Conservation (phyloP, 176 grass and related monocot species). For the Eremochloa ophiuroides region DNA sequence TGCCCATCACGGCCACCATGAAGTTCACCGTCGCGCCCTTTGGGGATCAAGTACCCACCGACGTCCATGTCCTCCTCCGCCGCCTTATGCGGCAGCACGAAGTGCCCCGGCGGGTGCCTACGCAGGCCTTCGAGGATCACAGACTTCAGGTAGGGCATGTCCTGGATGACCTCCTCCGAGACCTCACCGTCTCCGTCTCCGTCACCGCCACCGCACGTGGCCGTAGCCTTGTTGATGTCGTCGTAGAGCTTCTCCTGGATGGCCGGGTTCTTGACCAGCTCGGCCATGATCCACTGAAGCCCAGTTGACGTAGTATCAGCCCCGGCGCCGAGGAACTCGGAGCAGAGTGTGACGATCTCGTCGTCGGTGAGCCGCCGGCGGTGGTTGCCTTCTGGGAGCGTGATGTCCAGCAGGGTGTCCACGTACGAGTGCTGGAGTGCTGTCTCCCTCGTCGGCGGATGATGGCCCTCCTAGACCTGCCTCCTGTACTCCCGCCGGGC, state of each 20-base stretch:
- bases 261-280: constrained; percentile 59
- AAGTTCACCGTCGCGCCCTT: constrained; percentile 43
- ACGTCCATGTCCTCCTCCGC: constrained; percentile 35
- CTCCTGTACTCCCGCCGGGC: constrained; percentile 33
- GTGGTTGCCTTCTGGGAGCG: constrained; percentile 24
- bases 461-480: neutral
- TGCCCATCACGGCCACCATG: constrained; percentile 43
- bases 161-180: constrained; percentile 9
- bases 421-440: constrained; percentile 44
- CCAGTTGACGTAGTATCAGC: constrained; percentile 43
- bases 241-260: constrained; percentile 32
- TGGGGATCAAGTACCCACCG: constrained; percentile 40
- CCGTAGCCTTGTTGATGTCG: constrained; percentile 32
- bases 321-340: constrained; percentile 43
- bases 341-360: constrained; percentile 16
- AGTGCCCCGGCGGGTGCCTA: constrained; percentile 45
- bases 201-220: neutral
- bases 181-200: neutral
- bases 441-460: neutral
- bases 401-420: constrained; percentile 47
- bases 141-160: constrained; percentile 51
- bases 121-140: constrained; percentile 58
- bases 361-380: constrained; percentile 36
- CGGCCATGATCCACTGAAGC: constrained; percentile 75
- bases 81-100: constrained; percentile 37